These are phyloP conservation scores for Sphenostylis stenocarpa DNA, from an alignment of 306 rosid genomes.

Conservation along the genomic window DNA sequence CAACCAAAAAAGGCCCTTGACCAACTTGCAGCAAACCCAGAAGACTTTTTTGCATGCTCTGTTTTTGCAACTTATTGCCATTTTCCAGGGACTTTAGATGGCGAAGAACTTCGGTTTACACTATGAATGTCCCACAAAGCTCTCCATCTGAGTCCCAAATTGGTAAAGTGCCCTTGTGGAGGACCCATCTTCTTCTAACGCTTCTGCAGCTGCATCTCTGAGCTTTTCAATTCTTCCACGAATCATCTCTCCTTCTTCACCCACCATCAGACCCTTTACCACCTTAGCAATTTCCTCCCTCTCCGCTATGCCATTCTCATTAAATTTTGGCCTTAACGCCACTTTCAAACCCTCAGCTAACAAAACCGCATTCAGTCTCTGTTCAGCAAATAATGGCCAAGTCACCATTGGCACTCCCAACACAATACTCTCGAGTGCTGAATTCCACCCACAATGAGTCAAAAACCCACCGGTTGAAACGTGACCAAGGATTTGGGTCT, in stretches of 20 bases:
- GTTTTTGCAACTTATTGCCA: too few species aligned
- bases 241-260: slow-evolving; percentile 15
- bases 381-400: slow-evolving; percentile 35
- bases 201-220: slow-evolving; percentile 1
- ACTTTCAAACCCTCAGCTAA: slow-evolving; percentile 1
- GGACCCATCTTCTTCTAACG: slow-evolving; percentile 16
- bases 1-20: too few species aligned
- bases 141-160: neutral
- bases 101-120: too few species aligned
- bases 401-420: slow-evolving; percentile 29
- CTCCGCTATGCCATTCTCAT: slow-evolving; percentile 14
- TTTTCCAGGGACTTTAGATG: too few species aligned
- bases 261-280: neutral
- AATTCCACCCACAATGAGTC: slow-evolving; percentile 44
- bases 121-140: neutral
- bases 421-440: slow-evolving; percentile 28
- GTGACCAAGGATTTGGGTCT: slow-evolving; percentile 25
- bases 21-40: too few species aligned
- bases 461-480: slow-evolving; percentile 36
- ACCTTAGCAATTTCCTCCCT: slow-evolving; percentile 18
- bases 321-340: slow-evolving; percentile 21
- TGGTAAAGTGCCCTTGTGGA: slow-evolving; percentile 1
- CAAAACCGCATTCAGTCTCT: slow-evolving; percentile 22
- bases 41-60: too few species aligned
- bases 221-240: neutral